phyloP scores from a whole-genome alignment of 2,329 filamentous ascomycete genomes.

The Chalaropsis thielavioides region DNA sequence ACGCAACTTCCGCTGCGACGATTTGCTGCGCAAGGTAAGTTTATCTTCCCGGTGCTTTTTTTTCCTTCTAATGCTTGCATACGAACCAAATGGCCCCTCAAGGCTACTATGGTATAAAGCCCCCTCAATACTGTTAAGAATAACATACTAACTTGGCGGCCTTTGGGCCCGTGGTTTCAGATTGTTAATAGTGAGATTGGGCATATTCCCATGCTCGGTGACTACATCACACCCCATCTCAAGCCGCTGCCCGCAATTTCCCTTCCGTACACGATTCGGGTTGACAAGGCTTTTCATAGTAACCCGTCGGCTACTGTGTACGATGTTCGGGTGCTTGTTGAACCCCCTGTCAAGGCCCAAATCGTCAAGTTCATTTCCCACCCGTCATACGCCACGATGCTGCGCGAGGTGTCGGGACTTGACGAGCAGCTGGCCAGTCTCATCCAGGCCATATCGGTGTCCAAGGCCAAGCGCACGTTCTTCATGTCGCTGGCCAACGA shows the following conservation, averaged over 20 bases:
- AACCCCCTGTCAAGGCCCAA: constrained; percentile 62
- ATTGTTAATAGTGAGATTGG: constrained; percentile 62
- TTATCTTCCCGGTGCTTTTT: neutral
- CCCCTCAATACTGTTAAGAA: neutral
- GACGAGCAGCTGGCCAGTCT: constrained; percentile 79
- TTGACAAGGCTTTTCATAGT: constrained; percentile 70
- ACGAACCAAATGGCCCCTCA: neutral
- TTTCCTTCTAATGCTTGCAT: no score
- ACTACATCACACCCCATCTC: constrained; percentile 66
- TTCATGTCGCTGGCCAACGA: constrained; percentile 65
- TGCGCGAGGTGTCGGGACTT: constrained; percentile 60
- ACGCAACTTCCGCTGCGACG: constrained; percentile 80
- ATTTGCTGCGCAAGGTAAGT: constrained; percentile 58
- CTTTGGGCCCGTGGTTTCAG: constrained; percentile 28
- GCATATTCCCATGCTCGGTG: constrained; percentile 72
- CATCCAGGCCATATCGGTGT: constrained; percentile 67
- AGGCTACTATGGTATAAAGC: neutral
- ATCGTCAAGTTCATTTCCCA: constrained; percentile 53
- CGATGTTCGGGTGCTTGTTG: constrained; percentile 71
- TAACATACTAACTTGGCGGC: neutral
- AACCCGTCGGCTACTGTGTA: constrained; percentile 69
- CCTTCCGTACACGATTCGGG: constrained; percentile 82
- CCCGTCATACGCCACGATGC: constrained; percentile 52
- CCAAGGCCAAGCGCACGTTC: constrained; percentile 84
- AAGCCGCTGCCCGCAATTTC: constrained; percentile 66